Evolutionary conservation across 495 filamentous ascomycete genomes (phyloP), one percentile per base, ranked within the genome.

Genomic region (Podospora fimiseda): DNA sequence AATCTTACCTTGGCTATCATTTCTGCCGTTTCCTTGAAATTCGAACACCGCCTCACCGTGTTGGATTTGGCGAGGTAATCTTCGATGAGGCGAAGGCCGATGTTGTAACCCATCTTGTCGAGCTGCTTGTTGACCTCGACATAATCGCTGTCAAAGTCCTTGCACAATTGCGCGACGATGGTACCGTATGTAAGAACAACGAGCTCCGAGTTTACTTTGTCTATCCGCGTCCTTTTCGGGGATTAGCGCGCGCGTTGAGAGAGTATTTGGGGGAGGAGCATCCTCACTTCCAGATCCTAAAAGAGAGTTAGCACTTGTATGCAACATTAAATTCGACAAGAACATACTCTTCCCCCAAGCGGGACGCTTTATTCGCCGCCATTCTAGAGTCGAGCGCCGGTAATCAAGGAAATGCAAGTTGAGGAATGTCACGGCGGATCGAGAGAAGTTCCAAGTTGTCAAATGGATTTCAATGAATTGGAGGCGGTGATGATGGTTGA

Each of bases 71-170:
- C 93, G 37, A 98, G 83, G 67, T 95, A 98, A 68, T 98, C 93
- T 60, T 98, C 93, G 66, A 98, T 96, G 59, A 98, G 74, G 21
- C 93, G 87, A 68, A 97, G 79, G 7, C 93, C 93, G 53, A 98
- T 97, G 60, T 96, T 96, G 76, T 97, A 95, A 36, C 93, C 93
- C 93, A 98, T 98, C 72, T 90, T 94, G 64, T 98, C 93, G 42
- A 98, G 76, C 66, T 98, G 93, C 71, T 89, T 89, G 73, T 98
- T 98, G 66, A 90, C 92, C 66, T 97, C 88, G 46, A 81, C 77
- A 61, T 98, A 98, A 69, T 96, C 86, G 55, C 82, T 83, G 56
- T 96, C 89, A 63, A 86, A 95, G 75, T 98, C 93, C 67, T 92
- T 90, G 73, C 90, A 96, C 48, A 98, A 78, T 69, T 97, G 93